Base-by-base conservation (phyloP, 2,329 filamentous ascomycete species). In the Sclerotinia subarctica region DNA sequence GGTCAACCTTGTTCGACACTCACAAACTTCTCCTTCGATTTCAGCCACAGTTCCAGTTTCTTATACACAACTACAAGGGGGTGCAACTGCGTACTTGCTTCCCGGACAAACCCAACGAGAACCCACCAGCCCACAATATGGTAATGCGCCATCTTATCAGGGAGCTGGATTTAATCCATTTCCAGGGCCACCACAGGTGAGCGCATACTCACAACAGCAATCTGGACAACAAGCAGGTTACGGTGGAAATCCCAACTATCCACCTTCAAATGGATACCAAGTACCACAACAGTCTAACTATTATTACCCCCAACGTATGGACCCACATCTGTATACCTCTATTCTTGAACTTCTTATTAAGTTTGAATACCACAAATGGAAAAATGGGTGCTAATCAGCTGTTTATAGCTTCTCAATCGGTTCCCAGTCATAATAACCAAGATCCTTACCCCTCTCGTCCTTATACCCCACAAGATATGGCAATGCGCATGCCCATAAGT, bases 41-140 rank as follows among this genome's bases (percentile, higher is more conserved):
- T 92, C 90, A 3, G 90, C 91, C 5, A 92, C 92, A 11, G 91
- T 90, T 11, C 89, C 90, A 5, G 91, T 90, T 8, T 92, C 92
- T 0, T 97, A 92, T 76, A 87, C 88, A 52, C 86, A 83, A 68
- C 82, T 81, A 44, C 63, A 66, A 58, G 78, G 76, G 72, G 77
- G 79, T 63, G 72, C 77, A 62, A 60, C 72, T 70, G 73, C 71
- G 69, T 79, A 71, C 71, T 74, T 73, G 5, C 64, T 74, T 56
- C 72, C 73, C 8, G 71, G 70, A 35, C 67, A 70, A 47, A 54
- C 21, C 7, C 62, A 46, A 59, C 62, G 56, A 58, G 63, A 65
- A 26, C 69, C 69, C 35, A 59, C 46, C 38, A 67, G 58, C 64
- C 17, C 71, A 69, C 65, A 72, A 70, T 65, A 65, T 69, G 56